These are phyloP conservation scores for Phytophthora sojae DNA, from an alignment of 352 stramenopile species.

Conservation along the genomic window DNA sequence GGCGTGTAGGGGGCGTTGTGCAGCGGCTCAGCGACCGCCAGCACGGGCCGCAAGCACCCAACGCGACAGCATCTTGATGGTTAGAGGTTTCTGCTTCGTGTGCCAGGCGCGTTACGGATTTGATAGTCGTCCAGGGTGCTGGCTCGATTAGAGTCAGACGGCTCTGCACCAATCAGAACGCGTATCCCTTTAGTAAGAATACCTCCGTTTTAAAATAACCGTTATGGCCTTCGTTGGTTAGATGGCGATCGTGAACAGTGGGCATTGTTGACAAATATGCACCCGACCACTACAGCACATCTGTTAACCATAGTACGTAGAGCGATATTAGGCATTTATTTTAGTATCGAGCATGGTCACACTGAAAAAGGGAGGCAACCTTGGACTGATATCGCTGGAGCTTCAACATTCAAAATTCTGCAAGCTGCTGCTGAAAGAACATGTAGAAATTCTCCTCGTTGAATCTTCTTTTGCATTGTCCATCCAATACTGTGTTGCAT, in stretches of 20 bases:
- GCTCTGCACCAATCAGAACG: background rate
- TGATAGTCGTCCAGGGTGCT: background rate
- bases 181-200: background rate
- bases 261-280: too few species aligned
- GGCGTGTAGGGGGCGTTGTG: slow-evolving; percentile 37
- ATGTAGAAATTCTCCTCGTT: too few species aligned
- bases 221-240: too few species aligned
- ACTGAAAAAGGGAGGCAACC: too few species aligned
- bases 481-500: too few species aligned
- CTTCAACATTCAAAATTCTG: too few species aligned
- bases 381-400: too few species aligned
- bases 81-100: slow-evolving; percentile 8
- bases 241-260: too few species aligned
- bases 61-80: slow-evolving; percentile 21
- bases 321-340: too few species aligned
- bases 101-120: background rate
- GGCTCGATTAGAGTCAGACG: slow-evolving; percentile 5
- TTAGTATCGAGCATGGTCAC: too few species aligned
- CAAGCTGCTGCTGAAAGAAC: background rate
- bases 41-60: slow-evolving; percentile 9
- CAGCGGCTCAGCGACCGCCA: slow-evolving; percentile 14
- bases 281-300: too few species aligned
- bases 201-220: background rate
- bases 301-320: too few species aligned
- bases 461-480: background rate